Base-by-base conservation (phyloP, 495 filamentous ascomycete species). In the Penicillium parvum region DNA sequence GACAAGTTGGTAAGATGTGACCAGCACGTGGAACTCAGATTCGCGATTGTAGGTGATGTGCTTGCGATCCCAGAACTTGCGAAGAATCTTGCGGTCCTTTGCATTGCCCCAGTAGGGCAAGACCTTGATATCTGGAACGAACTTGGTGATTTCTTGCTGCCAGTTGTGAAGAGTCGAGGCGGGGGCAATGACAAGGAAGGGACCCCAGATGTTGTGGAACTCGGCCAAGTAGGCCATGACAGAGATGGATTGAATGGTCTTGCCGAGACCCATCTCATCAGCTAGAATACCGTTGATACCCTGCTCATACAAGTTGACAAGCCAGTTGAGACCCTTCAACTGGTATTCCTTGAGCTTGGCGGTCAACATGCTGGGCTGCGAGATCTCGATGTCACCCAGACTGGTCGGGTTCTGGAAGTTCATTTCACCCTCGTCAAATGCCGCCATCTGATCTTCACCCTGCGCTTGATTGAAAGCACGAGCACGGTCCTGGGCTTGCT, bases 201-300 rank as follows among this genome's bases (percentile, higher is more conserved):
- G 92, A 22, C 92, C 92, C 92, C 92, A 98, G 59, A 98, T 96
- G 52, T 95, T 89, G 70, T 98, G 87, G 45, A 85, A 83, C 66
- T 98, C 94, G 7, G 92, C 92, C 14, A 98, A 84, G 61, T 98
- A 97, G 10, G 89, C 90, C 94, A 98, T 97, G 47, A 98, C 94
- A 3, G 92, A 97, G 45, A 98, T 98, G 5, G 90, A 96, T 71
- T 98, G 92, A 15, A 98, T 89, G 12, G 92, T 98, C 66, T 98
- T 98, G 52, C 92, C 92, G 20, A 98, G 85, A 81, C 92, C 92
- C 92, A 98, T 98, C 71, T 98, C 92, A 56, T 98, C 92, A 52
- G 92, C 92, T 43, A 98, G 72, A 45, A 98, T 98, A 61, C 92
- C 94, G 71, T 98, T 98, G 82, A 98, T 98, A 63, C 92, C 92